These are phyloP conservation scores for Exutisphaerella laricina DNA, from an alignment of 2,329 filamentous ascomycete genomes.

Conservation along the genomic window DNA sequence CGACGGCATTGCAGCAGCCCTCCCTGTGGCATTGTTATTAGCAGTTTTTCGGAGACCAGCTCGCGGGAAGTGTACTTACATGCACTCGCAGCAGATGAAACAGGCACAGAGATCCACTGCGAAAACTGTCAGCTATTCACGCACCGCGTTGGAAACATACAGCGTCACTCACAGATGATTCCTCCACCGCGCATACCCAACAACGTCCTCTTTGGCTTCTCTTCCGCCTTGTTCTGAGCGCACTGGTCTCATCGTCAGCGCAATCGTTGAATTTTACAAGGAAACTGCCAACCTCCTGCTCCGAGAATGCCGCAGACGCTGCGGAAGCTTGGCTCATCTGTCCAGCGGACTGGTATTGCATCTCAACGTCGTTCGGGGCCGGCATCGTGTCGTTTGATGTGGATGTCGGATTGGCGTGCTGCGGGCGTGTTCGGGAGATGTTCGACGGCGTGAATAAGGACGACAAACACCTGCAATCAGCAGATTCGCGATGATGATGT, in stretches of 20 bases:
- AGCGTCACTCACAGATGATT: slow-evolving; percentile 25
- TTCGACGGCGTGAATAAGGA: not conserved
- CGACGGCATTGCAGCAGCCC: slow-evolving; percentile 24
- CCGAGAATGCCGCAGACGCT: slow-evolving; percentile 1
- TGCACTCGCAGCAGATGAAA: slow-evolving; percentile 30
- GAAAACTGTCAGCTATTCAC: no score
- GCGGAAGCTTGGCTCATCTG: slow-evolving; percentile 10
- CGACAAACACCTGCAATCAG: not conserved
- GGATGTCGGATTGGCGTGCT: no score
- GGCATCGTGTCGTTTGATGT: slow-evolving; percentile 13
- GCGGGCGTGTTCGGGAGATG: not conserved
- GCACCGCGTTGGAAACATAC: not conserved
- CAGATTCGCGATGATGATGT: not conserved
- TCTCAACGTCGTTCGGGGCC: slow-evolving; percentile 20
- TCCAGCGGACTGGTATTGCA: slow-evolving; percentile 22
- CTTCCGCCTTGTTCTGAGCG: slow-evolving; percentile 11
- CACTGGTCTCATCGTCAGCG: not conserved
- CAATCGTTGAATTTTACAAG: not conserved
- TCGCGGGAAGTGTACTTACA: slow-evolving; percentile 8
- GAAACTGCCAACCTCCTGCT: slow-evolving; percentile 2
- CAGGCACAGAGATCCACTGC: slow-evolving; percentile 29
- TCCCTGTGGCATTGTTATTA: slow-evolving; percentile 6
- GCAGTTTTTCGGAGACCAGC: not conserved
- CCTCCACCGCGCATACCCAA: slow-evolving; percentile 28
- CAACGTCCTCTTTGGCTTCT: slow-evolving; percentile 24